Percentiles rank a stretch among this genome's conserved stretches.
phyloP scores from a whole-genome alignment of 192 early-diverging fungal species.

The Haplosporangium gracile region DNA sequence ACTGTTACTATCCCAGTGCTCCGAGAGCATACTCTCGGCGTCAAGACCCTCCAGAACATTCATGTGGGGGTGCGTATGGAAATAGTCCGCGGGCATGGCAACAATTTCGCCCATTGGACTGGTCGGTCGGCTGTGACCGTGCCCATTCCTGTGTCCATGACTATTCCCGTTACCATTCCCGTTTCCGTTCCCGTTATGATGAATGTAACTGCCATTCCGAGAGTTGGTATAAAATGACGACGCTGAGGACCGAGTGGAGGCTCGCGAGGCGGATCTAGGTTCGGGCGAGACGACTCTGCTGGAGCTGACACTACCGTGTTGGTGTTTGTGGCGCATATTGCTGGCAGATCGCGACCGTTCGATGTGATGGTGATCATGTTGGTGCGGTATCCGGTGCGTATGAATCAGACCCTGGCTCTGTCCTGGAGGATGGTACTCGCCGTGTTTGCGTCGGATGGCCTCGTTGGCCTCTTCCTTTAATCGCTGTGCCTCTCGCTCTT shows the following conservation, averaged over 20 bases:
- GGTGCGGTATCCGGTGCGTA: slow-evolving; percentile 23
- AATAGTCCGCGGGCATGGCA: slow-evolving; percentile 8
- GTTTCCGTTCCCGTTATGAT: neutral
- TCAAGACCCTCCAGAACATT: slow-evolving; percentile 28
- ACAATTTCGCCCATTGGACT: slow-evolving; percentile 26
- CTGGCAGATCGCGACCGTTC: slow-evolving; percentile 21
- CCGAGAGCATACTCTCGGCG: slow-evolving; percentile 34
- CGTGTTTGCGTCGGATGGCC: slow-evolving; percentile 47
- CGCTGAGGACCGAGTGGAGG: slow-evolving; percentile 27
- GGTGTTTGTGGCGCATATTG: slow-evolving; percentile 12
- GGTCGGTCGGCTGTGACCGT: slow-evolving; percentile 21
- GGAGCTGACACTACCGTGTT: slow-evolving; percentile 11
- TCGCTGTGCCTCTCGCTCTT: slow-evolving; percentile 28
- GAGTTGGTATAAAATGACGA: slow-evolving; percentile 8
- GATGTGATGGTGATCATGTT: slow-evolving; percentile 39
- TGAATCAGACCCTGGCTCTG: slow-evolving; percentile 38
- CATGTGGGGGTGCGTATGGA: slow-evolving; percentile 1
- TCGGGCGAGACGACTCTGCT: slow-evolving; percentile 22
- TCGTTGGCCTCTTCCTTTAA: slow-evolving; percentile 42
- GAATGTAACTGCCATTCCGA: slow-evolving; percentile 7
- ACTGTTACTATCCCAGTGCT: slow-evolving; percentile 33
- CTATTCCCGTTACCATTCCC: neutral
- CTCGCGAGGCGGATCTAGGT: slow-evolving; percentile 20
- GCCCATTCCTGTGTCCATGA: neutral
- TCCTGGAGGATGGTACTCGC: slow-evolving; percentile 49